Evolutionary conservation across 192 early-diverging fungal species (phyloP).

Genomic region (Pilaira anomala): DNA sequence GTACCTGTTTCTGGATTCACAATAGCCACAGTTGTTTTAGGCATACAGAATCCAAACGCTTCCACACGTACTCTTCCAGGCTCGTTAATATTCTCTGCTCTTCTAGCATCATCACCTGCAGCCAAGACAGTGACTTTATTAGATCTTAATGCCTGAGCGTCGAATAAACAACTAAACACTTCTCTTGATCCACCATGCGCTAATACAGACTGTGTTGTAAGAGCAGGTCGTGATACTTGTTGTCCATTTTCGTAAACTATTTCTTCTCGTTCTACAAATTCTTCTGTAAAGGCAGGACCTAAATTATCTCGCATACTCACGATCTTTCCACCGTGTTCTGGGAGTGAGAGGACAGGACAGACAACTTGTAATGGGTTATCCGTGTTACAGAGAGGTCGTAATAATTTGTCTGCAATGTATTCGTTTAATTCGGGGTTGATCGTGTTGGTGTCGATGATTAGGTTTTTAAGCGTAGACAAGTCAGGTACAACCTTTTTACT

Average conservation of each 20-base stretch:
- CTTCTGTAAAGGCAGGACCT: slow-evolving; percentile 37
- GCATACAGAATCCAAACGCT: slow-evolving; percentile 60
- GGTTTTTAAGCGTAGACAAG: slow-evolving; percentile 55
- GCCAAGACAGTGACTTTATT: slow-evolving; percentile 61
- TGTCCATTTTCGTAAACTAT: not conserved
- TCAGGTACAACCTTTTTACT: slow-evolving; percentile 56
- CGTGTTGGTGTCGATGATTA: slow-evolving; percentile 65
- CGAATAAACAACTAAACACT: slow-evolving; percentile 65
- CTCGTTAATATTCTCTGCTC: slow-evolving; percentile 28
- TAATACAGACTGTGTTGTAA: slow-evolving; percentile 15
- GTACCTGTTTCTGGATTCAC: slow-evolving; percentile 80
- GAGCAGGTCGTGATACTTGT: not conserved
- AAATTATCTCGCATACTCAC: slow-evolving; percentile 68
- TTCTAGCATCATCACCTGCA: slow-evolving; percentile 34
- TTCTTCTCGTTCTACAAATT: slow-evolving; percentile 14
- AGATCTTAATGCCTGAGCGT: slow-evolving; percentile 57
- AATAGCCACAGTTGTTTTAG: slow-evolving; percentile 62
- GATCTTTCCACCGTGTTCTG: slow-evolving; percentile 76
- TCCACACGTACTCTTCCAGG: slow-evolving; percentile 38
- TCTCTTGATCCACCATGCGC: slow-evolving; percentile 32
- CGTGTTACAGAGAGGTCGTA: slow-evolving; percentile 41
- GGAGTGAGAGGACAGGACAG: slow-evolving; percentile 62
- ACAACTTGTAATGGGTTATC: slow-evolving; percentile 50
- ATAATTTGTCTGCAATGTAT: slow-evolving; percentile 43
- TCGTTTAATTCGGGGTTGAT: slow-evolving; percentile 57